Base-by-base conservation (phyloP, 1,284 basidiomycete genomes). In the Cryptococcus sp. region DNA sequence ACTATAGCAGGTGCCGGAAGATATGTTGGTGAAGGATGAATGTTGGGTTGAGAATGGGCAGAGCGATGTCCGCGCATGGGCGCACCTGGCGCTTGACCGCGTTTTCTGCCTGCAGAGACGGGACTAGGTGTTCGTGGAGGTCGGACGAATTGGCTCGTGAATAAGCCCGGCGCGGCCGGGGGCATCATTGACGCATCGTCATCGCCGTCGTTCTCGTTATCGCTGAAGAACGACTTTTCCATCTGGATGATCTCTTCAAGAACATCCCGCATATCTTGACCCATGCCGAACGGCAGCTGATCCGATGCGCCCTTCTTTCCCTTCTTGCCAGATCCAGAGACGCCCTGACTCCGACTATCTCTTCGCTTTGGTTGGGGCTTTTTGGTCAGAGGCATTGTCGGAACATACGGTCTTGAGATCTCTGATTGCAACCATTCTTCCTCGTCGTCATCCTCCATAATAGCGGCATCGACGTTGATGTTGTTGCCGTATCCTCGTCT, bases 181-280 rank as follows among this genome's bases (percentile, higher is more conserved):
- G 55, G 50, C 27, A 19, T 41, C 20, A 49, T 47, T 4, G 51
- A 44, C 15, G 45, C 44, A 35, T 35, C 31, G 23, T 52, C 50
- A n/a, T 42, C 49, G 31, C 56, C 59, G 3, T 61, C 55, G 40
- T 56, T 53, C 17, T 55, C 56, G 38, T 54, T 52, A 44, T 63
- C 69, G 15, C 72, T 70, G 3, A 65, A 48, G 64, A 78, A 79
- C 3, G 64, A 71, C 54, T 77, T 68, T 57, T 80, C 78, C 77
- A 80, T 78, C 60, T 66, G 67, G 35, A 80, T 73, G 54, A 80
- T 78, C 63, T 78, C 77, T 50, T 80, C 76, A 17, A 80, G 66
- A 6, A 77, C 73, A 56, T 76, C 74, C 31, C 69, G 59, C 76
- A 80, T 79, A 58, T 77, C 73, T 57, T 75, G 67, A 27, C 69